A percentile compares a stretch with the other conserved stretches of the same genome.
phyloP scores from a whole-genome alignment of 2,329 filamentous ascomycete species.

The Sporothrix globosa region DNA sequence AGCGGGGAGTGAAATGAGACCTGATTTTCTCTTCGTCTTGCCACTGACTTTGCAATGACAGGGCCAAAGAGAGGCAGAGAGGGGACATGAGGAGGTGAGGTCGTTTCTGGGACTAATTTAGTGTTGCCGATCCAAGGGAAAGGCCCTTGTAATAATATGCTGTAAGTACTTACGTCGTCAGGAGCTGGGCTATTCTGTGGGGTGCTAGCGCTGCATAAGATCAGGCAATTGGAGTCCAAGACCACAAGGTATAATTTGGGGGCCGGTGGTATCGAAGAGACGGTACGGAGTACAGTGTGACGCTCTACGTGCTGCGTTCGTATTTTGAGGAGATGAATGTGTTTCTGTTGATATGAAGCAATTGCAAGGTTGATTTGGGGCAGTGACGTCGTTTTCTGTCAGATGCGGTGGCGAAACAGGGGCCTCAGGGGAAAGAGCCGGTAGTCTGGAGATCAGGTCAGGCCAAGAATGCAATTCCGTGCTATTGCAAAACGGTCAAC shows the following conservation, averaged over 20 bases:
- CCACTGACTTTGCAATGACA: background rate
- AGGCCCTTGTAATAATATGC: background rate
- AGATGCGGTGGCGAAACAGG: constrained; percentile 23
- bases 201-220: constrained; percentile 22
- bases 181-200: constrained; percentile 17
- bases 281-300: constrained; percentile 5
- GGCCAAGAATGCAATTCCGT: background rate
- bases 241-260: constrained; percentile 3
- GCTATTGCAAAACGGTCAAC: constrained; percentile 8
- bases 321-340: background rate
- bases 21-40: constrained; percentile 28
- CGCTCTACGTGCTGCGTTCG: background rate
- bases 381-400: constrained; percentile 22
- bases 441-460: background rate
- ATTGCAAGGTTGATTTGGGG: background rate
- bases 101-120: constrained; percentile 28
- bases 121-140: constrained; percentile 29
- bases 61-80: constrained; percentile 1
- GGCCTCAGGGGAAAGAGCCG: background rate
- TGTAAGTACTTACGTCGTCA: background rate
- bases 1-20: constrained; percentile 28
- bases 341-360: constrained; percentile 16
- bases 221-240: constrained; percentile 21
- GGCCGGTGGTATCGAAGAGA: background rate
- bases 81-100: background rate